phyloP scores from a whole-genome alignment of 306 rosid species.

The Dryas drummondii region DNA sequence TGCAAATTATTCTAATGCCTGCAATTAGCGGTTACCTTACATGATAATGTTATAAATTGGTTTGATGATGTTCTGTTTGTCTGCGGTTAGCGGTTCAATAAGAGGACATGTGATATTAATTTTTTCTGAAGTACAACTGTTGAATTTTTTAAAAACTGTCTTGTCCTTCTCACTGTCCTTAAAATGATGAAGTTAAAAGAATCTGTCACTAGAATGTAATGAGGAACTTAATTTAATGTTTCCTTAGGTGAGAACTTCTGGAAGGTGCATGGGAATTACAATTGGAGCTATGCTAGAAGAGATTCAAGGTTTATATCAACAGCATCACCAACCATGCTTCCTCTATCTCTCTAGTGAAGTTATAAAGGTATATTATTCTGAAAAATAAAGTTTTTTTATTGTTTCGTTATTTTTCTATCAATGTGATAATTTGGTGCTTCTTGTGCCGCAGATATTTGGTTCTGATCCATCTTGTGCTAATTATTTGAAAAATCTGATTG shows the following conservation, averaged over 20 bases:
- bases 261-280: conserved; percentile 91
- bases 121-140: background rate
- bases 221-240: conserved; percentile 36
- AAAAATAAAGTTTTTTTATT: background rate
- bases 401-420: background rate
- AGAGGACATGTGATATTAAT: background rate
- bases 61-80: background rate
- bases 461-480: conserved; percentile 91
- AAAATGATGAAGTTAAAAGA: background rate
- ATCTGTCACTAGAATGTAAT: conserved; percentile 6
- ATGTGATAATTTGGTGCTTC: conserved; percentile 28
- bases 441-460: conserved; percentile 87
- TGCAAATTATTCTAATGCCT: too few relatives aligned
- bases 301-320: conserved; percentile 88
- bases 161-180: background rate
- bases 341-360: conserved; percentile 99
- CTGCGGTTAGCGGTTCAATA: too few relatives aligned
- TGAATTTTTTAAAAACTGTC: background rate
- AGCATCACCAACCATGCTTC: conserved; percentile 96
- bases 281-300: conserved; percentile 98
- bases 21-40: background rate
- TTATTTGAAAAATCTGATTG: conserved; percentile 86
- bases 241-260: conserved; percentile 92
- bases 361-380: conserved; percentile 62
- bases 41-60: background rate